Evolutionary conservation across 805 yeast species (phyloP), one percentile per base, ranked within the genome.

Genomic region (Wickerhamomyces pijperi): DNA sequence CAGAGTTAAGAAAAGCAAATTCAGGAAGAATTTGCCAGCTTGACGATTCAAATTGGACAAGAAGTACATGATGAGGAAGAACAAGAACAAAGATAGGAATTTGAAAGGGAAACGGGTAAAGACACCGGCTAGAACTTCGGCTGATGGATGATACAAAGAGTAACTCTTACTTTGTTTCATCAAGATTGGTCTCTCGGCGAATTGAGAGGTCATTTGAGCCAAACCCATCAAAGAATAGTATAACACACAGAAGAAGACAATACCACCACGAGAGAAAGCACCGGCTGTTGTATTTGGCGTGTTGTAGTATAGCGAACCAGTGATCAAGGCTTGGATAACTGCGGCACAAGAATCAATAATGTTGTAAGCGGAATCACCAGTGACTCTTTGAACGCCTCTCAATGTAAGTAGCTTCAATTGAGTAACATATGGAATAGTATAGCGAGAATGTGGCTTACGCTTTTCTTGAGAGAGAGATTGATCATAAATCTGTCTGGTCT

Each of bases 131-230:
- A 82, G 47, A 1, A 85, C 82, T 53, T 83, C 92, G 3, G 84
- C 77, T 7, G 86, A 70, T 4, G 88, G 87, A 42, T 77, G 76
- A 55, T 79, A 84, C 42, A 82, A 68, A 0, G 85, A 77, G 47
- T 78, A 83, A 34, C 71, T 68, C 52, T 77, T 76, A 25, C 29
- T 76, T 55, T 83, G 94, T 52, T 83, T 82, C 50, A 72, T 71
- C 21, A 80, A 68, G 45, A 83, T 74, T 35, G 78, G 72, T 46
- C 82, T 67, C 35, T 72, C 64, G 18, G 61, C 69, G 47, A 74
- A 64, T 50, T 70, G 55, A 25, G 59, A 59, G 36, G 67, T 53
- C 25, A 70, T 59, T 42, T 69, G 72, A 4, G 76, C 72, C 36
- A 72, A 46, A 35, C 71, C 68, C 61, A 67, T 61, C 48, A 73